Evolutionary conservation across 805 yeast species (phyloP).

Genomic region (Lipomyces starkeyi): DNA sequence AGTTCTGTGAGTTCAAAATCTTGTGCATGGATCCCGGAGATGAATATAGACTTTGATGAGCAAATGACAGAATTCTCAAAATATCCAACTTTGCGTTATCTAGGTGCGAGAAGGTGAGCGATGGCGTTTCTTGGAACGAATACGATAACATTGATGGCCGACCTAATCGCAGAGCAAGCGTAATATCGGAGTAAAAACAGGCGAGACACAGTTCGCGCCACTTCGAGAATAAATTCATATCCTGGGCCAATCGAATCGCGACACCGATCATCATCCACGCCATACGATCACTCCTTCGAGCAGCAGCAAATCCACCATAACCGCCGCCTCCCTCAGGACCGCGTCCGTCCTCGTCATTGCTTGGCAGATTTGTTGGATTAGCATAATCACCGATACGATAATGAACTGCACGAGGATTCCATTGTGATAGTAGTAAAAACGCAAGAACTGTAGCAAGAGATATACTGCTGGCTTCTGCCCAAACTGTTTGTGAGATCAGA

Average conservation of each 20-base stretch:
- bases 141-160: constrained; percentile 78
- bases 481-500: constrained; percentile 80
- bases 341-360: constrained; percentile 36
- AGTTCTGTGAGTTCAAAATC: constrained; percentile 47
- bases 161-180: constrained; percentile 80
- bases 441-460: constrained; percentile 87
- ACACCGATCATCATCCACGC: constrained; percentile 93
- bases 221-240: constrained; percentile 77
- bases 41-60: constrained; percentile 82
- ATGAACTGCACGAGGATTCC: constrained; percentile 96
- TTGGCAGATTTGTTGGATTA: constrained; percentile 53
- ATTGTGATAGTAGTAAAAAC: constrained; percentile 83
- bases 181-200: constrained; percentile 82
- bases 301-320: constrained; percentile 78
- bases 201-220: constrained; percentile 79
- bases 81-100: constrained; percentile 84
- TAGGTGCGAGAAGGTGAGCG: constrained; percentile 59
- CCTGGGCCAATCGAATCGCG: constrained; percentile 85
- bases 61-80: constrained; percentile 76
- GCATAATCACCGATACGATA: constrained; percentile 74
- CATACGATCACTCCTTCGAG: constrained; percentile 86
- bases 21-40: constrained; percentile 47
- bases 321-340: constrained; percentile 51
- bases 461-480: constrained; percentile 92
- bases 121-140: constrained; percentile 60